Percentiles rank a stretch among this genome's conserved stretches.
These are phyloP conservation scores for Penicillium simplicissimum DNA, from an alignment of 495 filamentous ascomycete genomes.

Conservation along the genomic window DNA sequence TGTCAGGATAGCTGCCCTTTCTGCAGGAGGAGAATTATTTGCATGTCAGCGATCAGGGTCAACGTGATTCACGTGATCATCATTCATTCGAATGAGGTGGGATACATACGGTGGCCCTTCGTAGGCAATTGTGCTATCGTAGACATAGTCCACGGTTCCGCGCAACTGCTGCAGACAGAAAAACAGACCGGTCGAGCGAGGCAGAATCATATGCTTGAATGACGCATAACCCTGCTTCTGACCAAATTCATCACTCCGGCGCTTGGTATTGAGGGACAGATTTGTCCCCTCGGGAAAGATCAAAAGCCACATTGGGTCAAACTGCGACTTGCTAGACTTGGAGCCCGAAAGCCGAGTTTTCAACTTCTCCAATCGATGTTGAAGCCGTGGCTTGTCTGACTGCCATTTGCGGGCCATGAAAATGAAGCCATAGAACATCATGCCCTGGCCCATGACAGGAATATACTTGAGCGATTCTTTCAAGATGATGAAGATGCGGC, in stretches of 20 bases:
- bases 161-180: slow-evolving; percentile 63
- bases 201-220: slow-evolving; percentile 58
- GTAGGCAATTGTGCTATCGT: slow-evolving; percentile 70
- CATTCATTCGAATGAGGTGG: neutral
- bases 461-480: slow-evolving; percentile 69
- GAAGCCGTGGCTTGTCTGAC: slow-evolving; percentile 60
- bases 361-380: slow-evolving; percentile 60
- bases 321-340: slow-evolving; percentile 45
- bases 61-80: neutral
- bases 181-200: slow-evolving; percentile 62
- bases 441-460: slow-evolving; percentile 62
- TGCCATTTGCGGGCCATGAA: slow-evolving; percentile 70
- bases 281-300: slow-evolving; percentile 74
- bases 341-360: slow-evolving; percentile 53
- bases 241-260: slow-evolving; percentile 55
- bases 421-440: slow-evolving; percentile 71
- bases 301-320: slow-evolving; percentile 71
- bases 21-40: slow-evolving; percentile 28
- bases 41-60: slow-evolving; percentile 6
- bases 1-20: slow-evolving; percentile 61
- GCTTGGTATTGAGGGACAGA: slow-evolving; percentile 58
- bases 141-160: slow-evolving; percentile 64
- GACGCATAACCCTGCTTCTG: slow-evolving; percentile 54
- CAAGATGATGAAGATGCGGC: slow-evolving; percentile 68
- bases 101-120: slow-evolving; percentile 64